phyloP scores from a whole-genome alignment of 2,329 filamentous ascomycete genomes.

The Fusarium lyarnte region DNA sequence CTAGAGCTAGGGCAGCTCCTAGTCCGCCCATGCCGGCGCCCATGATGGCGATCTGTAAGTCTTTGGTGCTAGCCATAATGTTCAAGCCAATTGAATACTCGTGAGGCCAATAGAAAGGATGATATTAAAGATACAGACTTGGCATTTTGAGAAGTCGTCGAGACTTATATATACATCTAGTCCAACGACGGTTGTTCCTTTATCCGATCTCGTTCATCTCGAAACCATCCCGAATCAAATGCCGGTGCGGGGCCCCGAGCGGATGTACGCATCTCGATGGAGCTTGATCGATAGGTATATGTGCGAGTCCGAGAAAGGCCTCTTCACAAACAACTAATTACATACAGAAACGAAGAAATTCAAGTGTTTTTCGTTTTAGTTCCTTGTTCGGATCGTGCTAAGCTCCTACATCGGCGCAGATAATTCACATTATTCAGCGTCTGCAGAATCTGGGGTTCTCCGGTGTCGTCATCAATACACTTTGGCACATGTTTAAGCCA shows the following conservation, averaged over 20 bases:
- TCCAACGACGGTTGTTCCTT: conserved; percentile 20
- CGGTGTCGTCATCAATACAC: not conserved
- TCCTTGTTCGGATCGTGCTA: not conserved
- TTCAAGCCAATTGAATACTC: no score
- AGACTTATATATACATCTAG: not conserved
- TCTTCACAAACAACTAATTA: not conserved
- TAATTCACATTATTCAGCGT: not conserved
- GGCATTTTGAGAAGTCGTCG: not conserved
- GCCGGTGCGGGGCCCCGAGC: conserved; percentile 31
- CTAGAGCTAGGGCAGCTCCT: conserved; percentile 51
- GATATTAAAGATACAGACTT: not conserved
- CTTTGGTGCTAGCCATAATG: conserved; percentile 30
- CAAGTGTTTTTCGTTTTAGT: not conserved
- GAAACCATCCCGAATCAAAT: conserved; percentile 32
- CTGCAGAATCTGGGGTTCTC: not conserved
- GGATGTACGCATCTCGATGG: conserved; percentile 18
- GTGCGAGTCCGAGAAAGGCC: not conserved
- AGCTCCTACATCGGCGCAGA: conserved; percentile 7
- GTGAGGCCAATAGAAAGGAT: not conserved
- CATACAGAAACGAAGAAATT: not conserved
- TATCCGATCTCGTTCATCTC: conserved; percentile 22
- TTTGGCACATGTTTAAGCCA: not conserved
- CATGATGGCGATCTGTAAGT: conserved; percentile 39
- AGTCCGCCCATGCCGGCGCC: conserved; percentile 53
- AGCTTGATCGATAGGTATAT: not conserved